Evolutionary conservation across 139 green algal genomes (phyloP).

Genomic region (Raphidocelis subcapitata): DNA sequence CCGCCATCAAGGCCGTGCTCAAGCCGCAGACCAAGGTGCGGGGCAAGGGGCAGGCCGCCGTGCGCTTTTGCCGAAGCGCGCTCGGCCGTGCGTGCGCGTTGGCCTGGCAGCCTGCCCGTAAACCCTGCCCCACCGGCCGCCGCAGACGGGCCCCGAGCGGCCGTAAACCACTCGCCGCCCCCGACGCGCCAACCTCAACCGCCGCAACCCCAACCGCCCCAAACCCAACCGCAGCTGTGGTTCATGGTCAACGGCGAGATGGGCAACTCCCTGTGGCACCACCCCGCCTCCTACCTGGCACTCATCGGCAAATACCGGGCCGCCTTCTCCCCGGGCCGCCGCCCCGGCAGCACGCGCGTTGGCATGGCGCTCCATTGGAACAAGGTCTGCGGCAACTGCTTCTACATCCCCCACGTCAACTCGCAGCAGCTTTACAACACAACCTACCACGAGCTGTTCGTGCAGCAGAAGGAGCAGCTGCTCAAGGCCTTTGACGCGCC

Average conservation of each 20-base stretch:
- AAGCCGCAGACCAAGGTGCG: constrained; percentile 20
- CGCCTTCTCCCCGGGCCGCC: not conserved
- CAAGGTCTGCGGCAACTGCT: constrained; percentile 35
- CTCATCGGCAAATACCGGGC: constrained; percentile 23
- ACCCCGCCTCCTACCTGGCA: constrained; percentile 12
- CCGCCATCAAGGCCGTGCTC: constrained; percentile 19
- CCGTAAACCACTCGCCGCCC: too few species aligned
- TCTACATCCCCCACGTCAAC: constrained; percentile 7
- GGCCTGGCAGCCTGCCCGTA: too few species aligned
- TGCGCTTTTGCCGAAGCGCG: too few species aligned
- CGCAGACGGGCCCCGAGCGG: too few species aligned
- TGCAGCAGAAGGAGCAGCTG: not conserved
- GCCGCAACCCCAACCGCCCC: too few species aligned
- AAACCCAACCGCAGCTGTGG: constrained; percentile 14
- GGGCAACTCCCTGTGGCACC: constrained; percentile 10
- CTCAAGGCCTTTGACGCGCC: not conserved
- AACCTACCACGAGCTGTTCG: constrained; percentile 6
- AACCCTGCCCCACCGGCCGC: too few species aligned
- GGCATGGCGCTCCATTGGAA: constrained; percentile 31
- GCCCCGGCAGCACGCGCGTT: not conserved
- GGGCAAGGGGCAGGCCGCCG: not conserved
- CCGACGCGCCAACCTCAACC: too few species aligned
- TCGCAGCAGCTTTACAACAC: constrained; percentile 20
- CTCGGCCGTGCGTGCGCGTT: too few species aligned
- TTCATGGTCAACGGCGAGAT: constrained; percentile 33